Evolutionary conservation across 2,329 filamentous ascomycete genomes (phyloP), one percentile per base, ranked within the genome.

Genomic region (Paracoccidioides brasiliensis): DNA sequence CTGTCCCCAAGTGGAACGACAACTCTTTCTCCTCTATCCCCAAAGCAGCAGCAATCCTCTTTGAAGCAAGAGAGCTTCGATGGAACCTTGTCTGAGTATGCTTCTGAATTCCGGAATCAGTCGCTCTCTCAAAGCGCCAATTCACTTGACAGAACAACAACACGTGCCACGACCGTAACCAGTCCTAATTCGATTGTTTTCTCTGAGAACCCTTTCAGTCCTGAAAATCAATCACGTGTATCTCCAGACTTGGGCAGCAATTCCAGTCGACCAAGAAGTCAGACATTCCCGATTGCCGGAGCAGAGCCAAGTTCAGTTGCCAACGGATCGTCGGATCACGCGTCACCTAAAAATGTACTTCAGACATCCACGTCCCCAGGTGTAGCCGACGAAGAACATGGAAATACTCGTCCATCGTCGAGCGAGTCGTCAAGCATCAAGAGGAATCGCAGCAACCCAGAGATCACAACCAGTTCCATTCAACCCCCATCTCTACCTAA

Each of bases 181-280:
- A 91, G 86, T 63, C 46, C 88, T 4, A 83, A 83, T 0, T 85
- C 83, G 1, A 82, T 86, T 0, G 86, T 91, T 66, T 89, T 93
- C 67, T 86, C 89, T 0, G 85, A 93, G 60, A 84, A 83, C 54
- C 80, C 82, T 0, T 93, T 90, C 66, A 74, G 79, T 56, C 74
- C 77, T 30, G 77, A 74, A 7, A 75, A 75, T 56, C 76, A 79
- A 59, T 72, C 74, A 32, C 75, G 74, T 57, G 73, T 75, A 40
- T 73, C 74, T 54, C 74, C 72, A 42, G 68, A 42, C 30, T 57
- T 70, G 45, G 65, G 71, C 56, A 72, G 75, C 54, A 81, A 81
- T 63, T 82, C 84, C 61, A 84, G 86, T 63, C 80, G 88, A 55
- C 88, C 87, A n/a, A 80, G 89, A 64, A 93, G 88, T 68, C 89